A percentile compares a stretch with the other conserved stretches of the same genome.
Conservation (phyloP, 331 rosid genomes). For the Stylosanthes scabra region DNA sequence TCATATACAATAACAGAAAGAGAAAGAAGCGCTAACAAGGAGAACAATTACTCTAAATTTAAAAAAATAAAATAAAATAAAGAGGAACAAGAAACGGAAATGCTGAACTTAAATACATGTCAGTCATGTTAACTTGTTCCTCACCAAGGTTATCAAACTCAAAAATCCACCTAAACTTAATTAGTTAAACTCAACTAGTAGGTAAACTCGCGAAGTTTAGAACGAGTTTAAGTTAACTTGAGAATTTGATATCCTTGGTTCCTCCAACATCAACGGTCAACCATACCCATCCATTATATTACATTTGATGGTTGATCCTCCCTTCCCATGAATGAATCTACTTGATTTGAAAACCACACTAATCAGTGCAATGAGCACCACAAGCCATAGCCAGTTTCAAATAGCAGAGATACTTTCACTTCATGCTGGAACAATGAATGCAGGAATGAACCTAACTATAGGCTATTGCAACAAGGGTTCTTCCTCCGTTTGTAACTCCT, state of each 20-base stretch:
- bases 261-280: conserved; percentile 31
- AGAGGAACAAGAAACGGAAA: conserved; percentile 19
- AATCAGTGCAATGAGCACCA: conserved; percentile 37
- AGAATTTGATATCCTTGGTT: no score
- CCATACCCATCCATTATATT: conserved; percentile 37
- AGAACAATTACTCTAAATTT: conserved; percentile 24
- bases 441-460: conserved; percentile 42
- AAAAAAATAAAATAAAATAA: background rate
- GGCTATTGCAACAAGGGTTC: conserved; percentile 61
- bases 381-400: conserved; percentile 16
- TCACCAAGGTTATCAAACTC: background rate
- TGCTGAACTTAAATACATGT: conserved; percentile 32
- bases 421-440: conserved; percentile 33
- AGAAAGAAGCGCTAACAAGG: conserved; percentile 8
- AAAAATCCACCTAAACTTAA: no score
- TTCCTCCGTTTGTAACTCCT: conserved; percentile 74
- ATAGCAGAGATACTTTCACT: conserved; percentile 17
- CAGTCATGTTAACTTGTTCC: conserved; percentile 54
- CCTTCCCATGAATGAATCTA: conserved; percentile 50
- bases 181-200: no score
- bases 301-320: conserved; percentile 48
- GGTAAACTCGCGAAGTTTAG: no score
- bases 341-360: conserved; percentile 47
- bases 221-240: no score
- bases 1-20: conserved; percentile 42